Evolutionary conservation across 805 yeast genomes (phyloP), one percentile per base, ranked within the genome.

Genomic region (Cyberlindnera mrakii): DNA sequence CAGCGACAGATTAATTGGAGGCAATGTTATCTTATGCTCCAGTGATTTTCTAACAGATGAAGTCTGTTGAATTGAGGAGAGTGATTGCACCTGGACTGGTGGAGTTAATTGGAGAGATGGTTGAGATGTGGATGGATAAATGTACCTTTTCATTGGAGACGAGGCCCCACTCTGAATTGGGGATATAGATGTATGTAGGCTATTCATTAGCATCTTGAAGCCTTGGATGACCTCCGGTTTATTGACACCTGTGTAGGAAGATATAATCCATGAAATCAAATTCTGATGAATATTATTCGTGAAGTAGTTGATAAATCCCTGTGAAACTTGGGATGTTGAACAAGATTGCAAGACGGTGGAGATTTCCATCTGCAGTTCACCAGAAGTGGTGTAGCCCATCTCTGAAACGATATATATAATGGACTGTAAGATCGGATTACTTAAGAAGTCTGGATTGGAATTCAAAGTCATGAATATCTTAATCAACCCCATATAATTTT

Each of bases 401-500:
- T 48, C 51, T 6, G 37, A 40, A 23, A 45, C 33, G 20, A 45
- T n/a, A 38, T 53, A 55, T 13, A 54, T 40, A 9, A 54, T 49
- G 7, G 58, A 48, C 37, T 55, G 58, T 7, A 54, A 19, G n/a
- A 55, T 54, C 13, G 50, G 46, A 19, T 52, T 44, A 11, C 16
- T 14, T 34, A 44, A 23, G 25, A 29, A 17, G 11, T 33, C 40
- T 3, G 35, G 53, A 36, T 48, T 47, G 19, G 54, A 57, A 37
- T 62, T 63, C 41, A 47, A 7, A 4, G 16, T 15, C 4, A 64
- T 59, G 50, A 76, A 62, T 2, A 74, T 57, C 53, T 75, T 68
- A 30, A 70, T 59, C 51, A 74, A 53, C 3, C 70, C 61, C 35
- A 75, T 51, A 49, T 71, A 73, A 63, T 72, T 72, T 39, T 75